Base-by-base conservation (phyloP, 1,284 basidiomycete species). In the Rhodotorula sp. region DNA sequence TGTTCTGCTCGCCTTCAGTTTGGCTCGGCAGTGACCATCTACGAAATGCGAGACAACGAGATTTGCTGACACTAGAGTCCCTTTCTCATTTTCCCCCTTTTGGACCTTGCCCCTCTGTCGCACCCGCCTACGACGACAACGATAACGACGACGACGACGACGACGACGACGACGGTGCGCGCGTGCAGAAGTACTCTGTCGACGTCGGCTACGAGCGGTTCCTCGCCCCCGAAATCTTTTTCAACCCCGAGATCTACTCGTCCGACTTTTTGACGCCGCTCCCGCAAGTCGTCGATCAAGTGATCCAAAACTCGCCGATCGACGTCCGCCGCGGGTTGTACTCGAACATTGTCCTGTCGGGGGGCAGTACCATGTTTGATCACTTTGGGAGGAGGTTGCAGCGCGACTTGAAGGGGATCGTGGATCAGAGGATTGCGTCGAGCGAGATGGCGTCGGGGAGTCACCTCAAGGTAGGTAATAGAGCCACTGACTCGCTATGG, bases 161-260 rank as follows among this genome's bases (percentile, higher is more conserved):
- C 15, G 10, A 14, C 6, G 49, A 12, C 49, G 12, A 14, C 7
- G 15, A 51, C 51, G 20, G 5, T n/a, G 5, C n/a, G 24, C 24
- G n/a, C 29, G 12, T 45, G 45, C 80, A 94, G 89, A 89, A 91
- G 88, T 96, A 95, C 82, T 80, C 84, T 63, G 84, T 99, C 60
- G 95, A 99, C 79, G 88, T 99, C 70, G 96, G 96, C 29, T 99
- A 98, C 82, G 96, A 99, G 82, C 92, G 96, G 49, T 99, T 99
- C 87, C 88, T 99, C 53, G 95, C 95, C 0, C 94, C 96, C 7
- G 96, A 99, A 81, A 96, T 99, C 80, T 98, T 99, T 84, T 99
- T 99, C 87, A 99, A 99, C 83, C 96, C 96, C 18, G 96, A 99
- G 81, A 97, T 99, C 78, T 93, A 91, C 81, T 95, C 92, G 0